A percentile compares a stretch with the other conserved stretches of the same genome.
Evolutionary conservation across 345 rosid species (phyloP).

Genomic region (Microthlaspi erraticum): DNA sequence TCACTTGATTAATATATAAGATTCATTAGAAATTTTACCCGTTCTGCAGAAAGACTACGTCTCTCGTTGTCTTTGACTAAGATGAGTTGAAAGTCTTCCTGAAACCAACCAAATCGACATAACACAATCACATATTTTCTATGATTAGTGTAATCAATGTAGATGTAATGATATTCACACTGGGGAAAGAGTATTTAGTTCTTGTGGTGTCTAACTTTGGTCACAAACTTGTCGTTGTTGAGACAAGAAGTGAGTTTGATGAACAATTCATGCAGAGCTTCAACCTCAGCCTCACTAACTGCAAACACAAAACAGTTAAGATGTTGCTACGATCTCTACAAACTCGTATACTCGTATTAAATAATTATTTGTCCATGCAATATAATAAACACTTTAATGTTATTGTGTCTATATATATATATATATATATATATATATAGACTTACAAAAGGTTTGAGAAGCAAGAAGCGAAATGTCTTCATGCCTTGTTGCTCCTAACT

Average conservation of each 20-base stretch:
- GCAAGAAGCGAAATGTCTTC: conserved; percentile 28
- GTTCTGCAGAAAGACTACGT: conserved; percentile 60
- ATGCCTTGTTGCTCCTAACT: conserved; percentile 19
- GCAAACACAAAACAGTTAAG: conserved; percentile 29
- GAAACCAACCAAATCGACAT: conserved; percentile 24
- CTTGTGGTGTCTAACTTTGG: conserved; percentile 56
- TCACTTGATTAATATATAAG: not conserved
- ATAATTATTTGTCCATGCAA: not conserved
- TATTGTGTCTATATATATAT: not conserved
- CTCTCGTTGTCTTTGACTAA: conserved; percentile 52
- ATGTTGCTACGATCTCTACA: not conserved
- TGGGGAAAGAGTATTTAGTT: not conserved
- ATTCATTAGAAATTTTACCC: conserved; percentile 47
- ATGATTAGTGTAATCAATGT: not conserved
- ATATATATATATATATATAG: not conserved
- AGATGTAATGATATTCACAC: not conserved
- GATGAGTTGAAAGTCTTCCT: conserved; percentile 66
- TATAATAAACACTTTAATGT: not conserved
- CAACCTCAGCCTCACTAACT: conserved; percentile 80
- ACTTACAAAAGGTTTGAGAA: conserved; percentile 42
- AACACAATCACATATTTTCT: not conserved
- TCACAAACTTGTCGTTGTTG: conserved; percentile 55
- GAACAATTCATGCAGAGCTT: conserved; percentile 72
- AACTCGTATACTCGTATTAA: not conserved
- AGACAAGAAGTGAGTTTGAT: conserved; percentile 68